Evolutionary conservation across 805 yeast species (phyloP).

Genomic region (Wickerhamomyces strasburgensis): DNA sequence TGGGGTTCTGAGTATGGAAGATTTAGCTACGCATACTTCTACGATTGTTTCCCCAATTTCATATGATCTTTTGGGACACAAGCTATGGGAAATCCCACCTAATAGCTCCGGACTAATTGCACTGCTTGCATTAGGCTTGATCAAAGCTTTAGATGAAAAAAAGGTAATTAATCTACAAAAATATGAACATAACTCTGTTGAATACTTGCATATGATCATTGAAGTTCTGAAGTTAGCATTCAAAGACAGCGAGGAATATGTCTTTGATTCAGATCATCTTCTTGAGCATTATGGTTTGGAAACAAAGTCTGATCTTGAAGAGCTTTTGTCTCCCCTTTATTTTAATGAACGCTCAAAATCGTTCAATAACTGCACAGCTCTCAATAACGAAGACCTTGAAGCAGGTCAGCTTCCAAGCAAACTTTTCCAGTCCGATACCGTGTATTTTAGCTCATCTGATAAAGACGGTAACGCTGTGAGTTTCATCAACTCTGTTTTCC

Average conservation of each 20-base stretch:
- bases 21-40: constrained; percentile 52
- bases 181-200: constrained; percentile 61
- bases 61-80: constrained; percentile 45
- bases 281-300: constrained; percentile 28
- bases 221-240: constrained; percentile 71
- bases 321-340: constrained; percentile 44
- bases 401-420: constrained; percentile 54
- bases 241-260: constrained; percentile 69
- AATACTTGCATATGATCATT: constrained; percentile 62
- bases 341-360: constrained; percentile 44
- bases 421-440: constrained; percentile 60
- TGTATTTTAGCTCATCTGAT: constrained; percentile 62
- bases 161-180: constrained; percentile 38
- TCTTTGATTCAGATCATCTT: constrained; percentile 52
- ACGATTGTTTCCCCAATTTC: constrained; percentile 62
- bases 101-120: constrained; percentile 81
- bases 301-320: constrained; percentile 30
- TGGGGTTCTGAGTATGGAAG: constrained; percentile 52
- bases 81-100: constrained; percentile 80
- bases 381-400: constrained; percentile 37
- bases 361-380: constrained; percentile 36
- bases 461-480: constrained; percentile 74
- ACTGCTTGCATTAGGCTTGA: constrained; percentile 60
- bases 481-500: constrained; percentile 70
- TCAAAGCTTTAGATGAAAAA: constrained; percentile 46